These are phyloP conservation scores for Wallemia ichthyophaga DNA, from an alignment of 1,284 basidiomycete genomes.

Conservation along the genomic window DNA sequence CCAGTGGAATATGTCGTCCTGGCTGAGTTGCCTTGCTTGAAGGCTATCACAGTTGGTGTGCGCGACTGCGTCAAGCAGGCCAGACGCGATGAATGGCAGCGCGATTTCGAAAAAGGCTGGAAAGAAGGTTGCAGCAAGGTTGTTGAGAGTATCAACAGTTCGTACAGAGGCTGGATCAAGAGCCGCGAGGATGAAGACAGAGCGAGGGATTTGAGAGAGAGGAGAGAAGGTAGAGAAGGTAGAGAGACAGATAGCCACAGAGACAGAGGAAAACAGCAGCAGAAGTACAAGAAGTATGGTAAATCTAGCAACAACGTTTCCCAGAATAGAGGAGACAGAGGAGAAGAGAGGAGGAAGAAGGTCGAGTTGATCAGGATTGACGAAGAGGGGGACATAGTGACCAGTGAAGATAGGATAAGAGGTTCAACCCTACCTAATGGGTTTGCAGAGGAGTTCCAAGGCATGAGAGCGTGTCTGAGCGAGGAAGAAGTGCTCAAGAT, in stretches of 20 bases:
- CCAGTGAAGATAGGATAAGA: neutral
- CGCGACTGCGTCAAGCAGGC: constrained; percentile 11
- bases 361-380: neutral
- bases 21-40: constrained; percentile 14
- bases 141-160: neutral
- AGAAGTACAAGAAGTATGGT: neutral
- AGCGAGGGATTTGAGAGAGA: neutral
- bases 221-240: too few species aligned
- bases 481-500: neutral
- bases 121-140: constrained; percentile 12
- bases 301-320: neutral
- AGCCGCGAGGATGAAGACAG: neutral
- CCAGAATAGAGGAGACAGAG: neutral
- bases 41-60: constrained; percentile 15
- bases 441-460: neutral
- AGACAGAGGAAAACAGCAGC: neutral
- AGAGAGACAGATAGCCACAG: too few species aligned
- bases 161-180: neutral
- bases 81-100: constrained; percentile 13
- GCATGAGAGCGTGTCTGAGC: neutral
- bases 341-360: neutral
- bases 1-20: constrained; percentile 14
- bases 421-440: neutral
- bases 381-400: neutral
- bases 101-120: constrained; percentile 16